Conservation (phyloP, 116 monocot genomes). For the Cymodocea nodosa region DNA sequence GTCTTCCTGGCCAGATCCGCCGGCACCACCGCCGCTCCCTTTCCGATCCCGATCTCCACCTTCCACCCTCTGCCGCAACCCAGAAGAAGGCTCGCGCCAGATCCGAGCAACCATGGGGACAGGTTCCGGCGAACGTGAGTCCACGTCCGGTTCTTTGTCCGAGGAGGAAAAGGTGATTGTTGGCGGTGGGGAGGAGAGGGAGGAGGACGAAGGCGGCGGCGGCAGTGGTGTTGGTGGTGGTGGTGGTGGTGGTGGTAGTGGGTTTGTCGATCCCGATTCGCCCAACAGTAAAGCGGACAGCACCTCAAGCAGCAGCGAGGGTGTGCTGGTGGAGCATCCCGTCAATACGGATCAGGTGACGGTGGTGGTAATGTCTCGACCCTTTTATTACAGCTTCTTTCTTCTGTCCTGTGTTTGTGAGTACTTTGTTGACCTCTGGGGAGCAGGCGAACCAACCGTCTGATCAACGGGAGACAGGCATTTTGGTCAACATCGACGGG, state of each 20-base stretch:
- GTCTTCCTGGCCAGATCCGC: too few relatives aligned
- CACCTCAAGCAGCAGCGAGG: slow-evolving; percentile 66
- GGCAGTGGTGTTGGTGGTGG: too few relatives aligned
- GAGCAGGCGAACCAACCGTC: slow-evolving; percentile 26
- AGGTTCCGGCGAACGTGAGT: too few relatives aligned
- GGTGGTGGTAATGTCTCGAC: neutral
- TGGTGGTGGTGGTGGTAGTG: neutral
- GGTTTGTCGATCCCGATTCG: slow-evolving; percentile 27
- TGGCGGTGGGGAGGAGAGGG: too few relatives aligned
- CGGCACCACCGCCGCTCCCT: neutral
- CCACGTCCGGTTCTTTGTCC: too few relatives aligned
- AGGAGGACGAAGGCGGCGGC: too few relatives aligned
- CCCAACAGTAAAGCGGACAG: slow-evolving; percentile 21
- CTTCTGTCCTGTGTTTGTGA: neutral
- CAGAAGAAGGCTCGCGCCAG: neutral
- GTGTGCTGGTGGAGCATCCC: slow-evolving; percentile 90
- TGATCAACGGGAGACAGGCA: slow-evolving; percentile 23
- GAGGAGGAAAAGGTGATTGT: too few relatives aligned
- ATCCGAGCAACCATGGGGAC: neutral
- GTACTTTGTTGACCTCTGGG: neutral
- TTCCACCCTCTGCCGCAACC: neutral
- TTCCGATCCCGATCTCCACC: neutral
- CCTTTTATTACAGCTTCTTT: too few relatives aligned
- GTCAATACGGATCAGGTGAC: slow-evolving; percentile 32
- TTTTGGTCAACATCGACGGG: slow-evolving; percentile 65